Evolutionary conservation across 192 early-diverging fungal species (phyloP).

Genomic region (Coemansia sp.): DNA sequence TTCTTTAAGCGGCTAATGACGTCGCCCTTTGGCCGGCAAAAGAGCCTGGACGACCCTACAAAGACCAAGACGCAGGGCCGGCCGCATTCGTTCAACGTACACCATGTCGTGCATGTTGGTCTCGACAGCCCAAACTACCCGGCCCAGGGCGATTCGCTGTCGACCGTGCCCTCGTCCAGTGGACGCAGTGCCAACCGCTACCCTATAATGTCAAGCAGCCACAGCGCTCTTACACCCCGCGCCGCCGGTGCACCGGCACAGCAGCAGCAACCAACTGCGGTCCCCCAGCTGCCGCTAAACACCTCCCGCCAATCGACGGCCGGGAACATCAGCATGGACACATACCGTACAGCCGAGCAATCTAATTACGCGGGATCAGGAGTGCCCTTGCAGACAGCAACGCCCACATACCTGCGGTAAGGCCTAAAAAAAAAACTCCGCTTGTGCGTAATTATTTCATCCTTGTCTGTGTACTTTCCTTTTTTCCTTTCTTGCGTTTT

Average conservation of each 20-base stretch:
- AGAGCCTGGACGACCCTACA: neutral
- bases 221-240: too few relatives aligned
- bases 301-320: constrained; percentile 6
- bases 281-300: neutral
- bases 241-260: too few relatives aligned
- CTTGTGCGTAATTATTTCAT: neutral
- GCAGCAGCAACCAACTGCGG: neutral
- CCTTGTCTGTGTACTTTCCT: neutral
- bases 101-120: constrained; percentile 33
- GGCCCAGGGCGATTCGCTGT: constrained; percentile 8
- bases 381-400: neutral
- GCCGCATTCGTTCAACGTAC: constrained; percentile 39
- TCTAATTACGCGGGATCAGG: constrained; percentile 10
- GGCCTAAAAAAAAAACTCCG: too few relatives aligned
- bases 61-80: constrained; percentile 9
- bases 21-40: constrained; percentile 18
- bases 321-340: constrained; percentile 30
- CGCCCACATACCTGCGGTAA: neutral
- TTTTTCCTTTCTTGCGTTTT: neutral
- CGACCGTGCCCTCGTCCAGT: constrained; percentile 18
- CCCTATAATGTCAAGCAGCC: constrained; percentile 23
- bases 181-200: constrained; percentile 31
- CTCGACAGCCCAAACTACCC: constrained; percentile 23
- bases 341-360: constrained; percentile 40
- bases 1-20: constrained; percentile 26